Conservation (phyloP, 2,329 filamentous ascomycete species). For the Verruconis gallopava region DNA sequence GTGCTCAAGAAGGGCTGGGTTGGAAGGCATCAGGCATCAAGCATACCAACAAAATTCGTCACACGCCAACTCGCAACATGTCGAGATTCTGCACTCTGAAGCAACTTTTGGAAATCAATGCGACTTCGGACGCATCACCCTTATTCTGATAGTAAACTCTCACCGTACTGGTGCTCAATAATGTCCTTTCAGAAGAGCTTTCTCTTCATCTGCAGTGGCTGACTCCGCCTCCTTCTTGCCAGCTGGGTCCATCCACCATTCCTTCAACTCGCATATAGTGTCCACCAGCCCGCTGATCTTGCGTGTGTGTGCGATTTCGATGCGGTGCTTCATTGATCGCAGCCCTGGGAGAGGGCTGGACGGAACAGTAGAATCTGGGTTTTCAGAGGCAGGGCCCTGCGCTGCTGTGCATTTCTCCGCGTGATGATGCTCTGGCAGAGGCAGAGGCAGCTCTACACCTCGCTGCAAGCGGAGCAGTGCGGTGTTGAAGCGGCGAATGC, state of each 20-base stretch:
- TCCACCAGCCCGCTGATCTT: conserved; percentile 6
- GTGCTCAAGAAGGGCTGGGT: too few species aligned
- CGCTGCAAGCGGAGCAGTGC: conserved; percentile 3
- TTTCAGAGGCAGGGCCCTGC: not conserved
- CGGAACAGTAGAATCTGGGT: too few species aligned
- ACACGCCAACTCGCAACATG: too few species aligned
- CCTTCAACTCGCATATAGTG: conserved; percentile 1
- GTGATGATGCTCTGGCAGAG: conserved; percentile 7
- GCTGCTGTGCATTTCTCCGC: not conserved
- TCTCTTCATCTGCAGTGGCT: conserved; percentile 6
- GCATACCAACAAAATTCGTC: too few species aligned
- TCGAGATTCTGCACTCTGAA: too few species aligned
- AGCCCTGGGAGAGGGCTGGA: not conserved
- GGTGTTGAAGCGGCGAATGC: conserved; percentile 6
- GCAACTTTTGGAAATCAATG: too few species aligned
- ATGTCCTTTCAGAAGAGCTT: conserved; percentile 1
- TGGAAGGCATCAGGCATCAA: too few species aligned
- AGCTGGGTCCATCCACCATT: conserved; percentile 4
- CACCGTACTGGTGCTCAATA: too few species aligned
- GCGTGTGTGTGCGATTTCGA: conserved; percentile 4
- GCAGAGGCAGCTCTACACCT: not conserved
- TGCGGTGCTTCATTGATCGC: not conserved
- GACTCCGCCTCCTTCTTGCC: not conserved
- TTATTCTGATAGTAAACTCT: too few species aligned
- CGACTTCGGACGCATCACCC: too few species aligned